Evolutionary conservation across 176 grass and related monocot genomes (phyloP).

Genomic region (Tillandsia leiboldiana): DNA sequence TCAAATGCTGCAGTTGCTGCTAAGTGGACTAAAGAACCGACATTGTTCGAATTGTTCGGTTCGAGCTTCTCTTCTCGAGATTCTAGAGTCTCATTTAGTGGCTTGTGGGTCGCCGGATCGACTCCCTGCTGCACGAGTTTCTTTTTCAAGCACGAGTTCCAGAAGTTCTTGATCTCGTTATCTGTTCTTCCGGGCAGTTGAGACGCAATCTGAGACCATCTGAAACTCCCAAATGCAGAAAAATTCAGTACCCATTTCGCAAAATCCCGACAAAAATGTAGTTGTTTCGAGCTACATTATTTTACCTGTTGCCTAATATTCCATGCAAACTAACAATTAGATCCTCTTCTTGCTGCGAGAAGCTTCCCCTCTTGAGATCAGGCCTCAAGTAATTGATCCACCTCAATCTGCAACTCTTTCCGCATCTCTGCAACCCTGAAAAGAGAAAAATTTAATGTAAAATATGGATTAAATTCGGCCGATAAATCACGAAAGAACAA

Average conservation of each 20-base stretch:
- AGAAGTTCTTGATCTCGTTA: constrained; percentile 95
- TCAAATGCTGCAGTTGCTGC: constrained; percentile 34
- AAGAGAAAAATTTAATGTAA: too few relatives aligned
- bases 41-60: not conserved
- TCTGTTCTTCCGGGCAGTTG: constrained; percentile 80
- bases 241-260: not conserved
- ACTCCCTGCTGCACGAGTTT: constrained; percentile 69
- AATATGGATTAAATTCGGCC: too few relatives aligned
- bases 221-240: constrained; percentile 13
- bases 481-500: too few relatives aligned
- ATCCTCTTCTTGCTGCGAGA: constrained; percentile 87
- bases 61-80: not conserved
- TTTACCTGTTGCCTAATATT: constrained; percentile 68
- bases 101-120: constrained; percentile 69
- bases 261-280: not conserved
- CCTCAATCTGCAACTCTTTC: constrained; percentile 80
- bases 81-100: constrained; percentile 10
- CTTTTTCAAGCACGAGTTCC: constrained; percentile 90
- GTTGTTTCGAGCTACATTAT: not conserved
- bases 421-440: too few relatives aligned
- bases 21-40: not conserved
- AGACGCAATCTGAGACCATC: constrained; percentile 88
- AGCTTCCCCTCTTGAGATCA: constrained; percentile 83
- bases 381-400: constrained; percentile 94
- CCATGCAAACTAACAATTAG: constrained; percentile 62